phyloP scores from a whole-genome alignment of 1,284 basidiomycete genomes.

The Tylopilus orsonianus region DNA sequence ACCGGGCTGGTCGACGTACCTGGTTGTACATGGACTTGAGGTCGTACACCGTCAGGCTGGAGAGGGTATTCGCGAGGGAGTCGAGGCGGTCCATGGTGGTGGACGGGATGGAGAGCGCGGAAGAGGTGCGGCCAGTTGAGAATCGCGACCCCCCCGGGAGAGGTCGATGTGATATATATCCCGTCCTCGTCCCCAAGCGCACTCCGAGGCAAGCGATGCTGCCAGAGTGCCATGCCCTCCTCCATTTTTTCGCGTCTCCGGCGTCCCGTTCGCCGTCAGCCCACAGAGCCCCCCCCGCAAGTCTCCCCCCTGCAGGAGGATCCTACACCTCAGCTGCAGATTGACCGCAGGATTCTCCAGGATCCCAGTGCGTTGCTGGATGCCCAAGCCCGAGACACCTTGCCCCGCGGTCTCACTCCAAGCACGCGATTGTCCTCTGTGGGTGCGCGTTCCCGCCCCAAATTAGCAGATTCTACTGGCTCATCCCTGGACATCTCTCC shows the following conservation, averaged over 20 bases:
- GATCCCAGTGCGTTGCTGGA: constrained; percentile 33
- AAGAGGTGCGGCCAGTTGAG: not conserved
- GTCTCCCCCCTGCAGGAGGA: not conserved
- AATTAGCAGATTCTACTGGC: constrained; percentile 1
- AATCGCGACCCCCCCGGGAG: constrained; percentile 23
- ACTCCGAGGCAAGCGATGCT: not conserved
- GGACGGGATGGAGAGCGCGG: constrained; percentile 8
- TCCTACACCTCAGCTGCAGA: constrained; percentile 10
- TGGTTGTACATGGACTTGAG: constrained; percentile 93
- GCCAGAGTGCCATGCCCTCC: constrained; percentile 23
- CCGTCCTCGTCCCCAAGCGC: not conserved
- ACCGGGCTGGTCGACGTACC: constrained; percentile 41
- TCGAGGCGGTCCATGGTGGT: constrained; percentile 61
- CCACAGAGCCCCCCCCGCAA: constrained; percentile 17
- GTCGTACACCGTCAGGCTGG: constrained; percentile 86
- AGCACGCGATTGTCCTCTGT: constrained; percentile 26
- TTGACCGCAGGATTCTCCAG: constrained; percentile 31
- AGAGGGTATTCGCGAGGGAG: constrained; percentile 64
- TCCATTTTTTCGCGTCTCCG: constrained; percentile 41
- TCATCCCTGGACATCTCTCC: constrained; percentile 12
- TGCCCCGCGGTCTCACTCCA: constrained; percentile 31
- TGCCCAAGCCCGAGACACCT: constrained; percentile 1
- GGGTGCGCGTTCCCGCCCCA: constrained; percentile 6
- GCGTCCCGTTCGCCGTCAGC: constrained; percentile 32
- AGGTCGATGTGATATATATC: constrained; percentile 13